These are phyloP conservation scores for Vicia villosa DNA, from an alignment of 306 rosid species.

Conservation along the genomic window DNA sequence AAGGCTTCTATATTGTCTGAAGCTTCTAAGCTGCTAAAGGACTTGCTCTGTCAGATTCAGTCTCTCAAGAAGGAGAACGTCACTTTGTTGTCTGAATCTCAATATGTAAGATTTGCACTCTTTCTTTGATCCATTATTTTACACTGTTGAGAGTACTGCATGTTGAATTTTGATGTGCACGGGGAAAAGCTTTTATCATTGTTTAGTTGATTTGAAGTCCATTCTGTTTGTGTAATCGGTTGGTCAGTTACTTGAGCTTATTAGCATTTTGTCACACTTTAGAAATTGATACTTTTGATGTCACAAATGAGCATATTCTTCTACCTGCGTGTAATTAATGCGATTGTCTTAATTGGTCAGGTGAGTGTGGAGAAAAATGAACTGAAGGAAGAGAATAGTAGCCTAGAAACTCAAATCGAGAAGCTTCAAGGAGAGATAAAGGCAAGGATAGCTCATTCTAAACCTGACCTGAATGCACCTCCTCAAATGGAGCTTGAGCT, in stretches of 20 bases:
- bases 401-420: conserved; percentile 68
- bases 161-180: conserved; percentile 20
- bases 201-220: conserved; percentile 15
- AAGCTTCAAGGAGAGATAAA: conserved; percentile 68
- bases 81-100: conserved; percentile 68
- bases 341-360: conserved; percentile 45
- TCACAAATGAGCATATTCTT: conserved; percentile 3
- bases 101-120: conserved; percentile 57
- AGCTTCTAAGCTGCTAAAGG: conserved; percentile 67
- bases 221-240: conserved; percentile 25
- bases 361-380: conserved; percentile 77
- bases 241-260: conserved; percentile 17
- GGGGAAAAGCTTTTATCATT: neutral
- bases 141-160: conserved; percentile 4
- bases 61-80: conserved; percentile 65
- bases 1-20: conserved; percentile 70
- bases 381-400: conserved; percentile 70
- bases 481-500: conserved; percentile 44
- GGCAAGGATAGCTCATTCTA: conserved; percentile 54
- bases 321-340: neutral
- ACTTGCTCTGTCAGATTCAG: conserved; percentile 66
- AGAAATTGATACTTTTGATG: conserved; percentile 28
- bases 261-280: conserved; percentile 16
- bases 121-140: neutral
- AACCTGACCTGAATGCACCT: conserved; percentile 74